Evolutionary conservation across 2,329 filamentous ascomycete species (phyloP), one percentile per base, ranked within the genome.

Genomic region (Arthrobotrys megalospora): DNA sequence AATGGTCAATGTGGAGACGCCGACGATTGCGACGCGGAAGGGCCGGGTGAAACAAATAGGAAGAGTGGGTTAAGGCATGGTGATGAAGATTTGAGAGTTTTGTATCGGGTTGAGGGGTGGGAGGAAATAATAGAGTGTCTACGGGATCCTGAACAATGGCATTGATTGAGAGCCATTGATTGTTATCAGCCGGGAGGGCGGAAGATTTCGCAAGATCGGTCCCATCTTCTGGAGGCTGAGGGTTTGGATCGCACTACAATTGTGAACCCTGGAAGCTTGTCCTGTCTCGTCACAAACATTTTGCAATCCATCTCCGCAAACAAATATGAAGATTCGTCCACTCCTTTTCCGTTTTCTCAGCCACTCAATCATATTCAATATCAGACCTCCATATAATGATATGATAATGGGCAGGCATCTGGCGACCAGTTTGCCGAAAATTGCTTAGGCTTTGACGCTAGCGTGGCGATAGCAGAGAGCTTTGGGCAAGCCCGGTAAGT

Each of bases 371-470:
- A 50, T 41, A 43, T 34, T 53, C 48, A 67, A 63, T 70, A 70
- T 41, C 45, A 55, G 36, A 45, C 38, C 34, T 32, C 47, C 50
- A 65, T 71, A 64, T 65, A 19, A 72, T 72, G 69, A 60, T 55
- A 62, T 58, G 60, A 65, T 55, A 55, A 63, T 73, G 36, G 19
- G 43, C 64, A 60, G 55, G 55, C 55, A 60, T 60, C 36, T 52
- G 43, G 70, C 62, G 38, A 67, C 66, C 60, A 67, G 55, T 73
- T 65, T 62, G 69, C 62, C 69, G 60, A 66, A 73, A 73, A 45
- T 24, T 73, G 69, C 69, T 73, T 73, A 70, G 62, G 50, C 67
- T 47, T 71, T 48, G 34, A 47, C 43, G 47, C 41, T 52, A 58
- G 69, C 69, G 48, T 65, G 60, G 58, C 36, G 58, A 53, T 62